Evolutionary conservation across 2,329 filamentous ascomycete genomes (phyloP), one percentile per base, ranked within the genome.

Genomic region (Penicillium sp.): DNA sequence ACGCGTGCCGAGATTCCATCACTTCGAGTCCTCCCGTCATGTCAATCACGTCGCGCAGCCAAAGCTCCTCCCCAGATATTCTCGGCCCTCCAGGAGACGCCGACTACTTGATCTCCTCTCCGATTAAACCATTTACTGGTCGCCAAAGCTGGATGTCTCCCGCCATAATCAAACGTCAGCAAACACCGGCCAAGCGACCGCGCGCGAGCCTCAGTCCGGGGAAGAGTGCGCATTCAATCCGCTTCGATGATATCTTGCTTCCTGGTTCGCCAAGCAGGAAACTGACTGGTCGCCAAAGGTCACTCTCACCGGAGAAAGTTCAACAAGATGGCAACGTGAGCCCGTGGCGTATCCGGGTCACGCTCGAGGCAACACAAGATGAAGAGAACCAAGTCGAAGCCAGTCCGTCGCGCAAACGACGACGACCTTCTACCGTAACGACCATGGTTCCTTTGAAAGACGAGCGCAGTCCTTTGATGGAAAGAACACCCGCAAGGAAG

Each of bases 341-440:
- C 61, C 78, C 78, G 27, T 80, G 78, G 78, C 75, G 77, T 54
- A 80, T 80, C 56, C 72, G 76, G 45, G 77, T 80, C 25, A 80
- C 78, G 0, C 72, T 80, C 35, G 77, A 80, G 65, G 78, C 78
- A 21, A 78, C 77, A 44, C 76, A 80, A 52, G 77, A 78, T 37
- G 75, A 74, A 31, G 72, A 69, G 39, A 68, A 72, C 47, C 60
- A 68, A 44, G 67, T 55, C 44, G 60, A 67, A 46, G 67, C 55
- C 21, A 69, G 67, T 45, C 67, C 69, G 25, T 65, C 67, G 54
- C 70, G 67, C 59, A 77, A 72, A 65, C 67, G 68, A 35, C 58
- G 63, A 6, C 66, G 62, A 31, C 69, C 69, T 21, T 69, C 68
- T 10, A 71, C 75, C 5, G 71, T 65, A 31, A 78, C 76, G 10